Conservation (phyloP, 345 rosid genomes). For the Trapa incisa region DNA sequence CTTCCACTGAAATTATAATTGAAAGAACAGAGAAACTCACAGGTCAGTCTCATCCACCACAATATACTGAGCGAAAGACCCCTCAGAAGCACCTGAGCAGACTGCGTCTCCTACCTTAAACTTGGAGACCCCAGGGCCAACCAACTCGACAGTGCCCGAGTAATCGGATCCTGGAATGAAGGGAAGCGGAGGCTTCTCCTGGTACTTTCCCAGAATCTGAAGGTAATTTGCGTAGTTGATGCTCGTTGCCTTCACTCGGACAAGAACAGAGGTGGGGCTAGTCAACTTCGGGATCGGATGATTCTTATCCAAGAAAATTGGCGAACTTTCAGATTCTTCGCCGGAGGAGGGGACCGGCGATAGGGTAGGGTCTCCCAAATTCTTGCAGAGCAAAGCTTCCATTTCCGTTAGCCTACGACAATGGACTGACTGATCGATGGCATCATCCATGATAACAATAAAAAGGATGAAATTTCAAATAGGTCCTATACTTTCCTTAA, state of each 20-base stretch:
- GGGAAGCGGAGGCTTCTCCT: constrained; percentile 71
- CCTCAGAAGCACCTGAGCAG: constrained; percentile 50
- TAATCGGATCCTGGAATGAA: constrained; percentile 92
- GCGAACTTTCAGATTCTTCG: constrained; percentile 24
- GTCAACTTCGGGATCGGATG: constrained; percentile 50
- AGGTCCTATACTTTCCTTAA: too few relatives aligned
- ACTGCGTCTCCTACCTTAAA: constrained; percentile 71
- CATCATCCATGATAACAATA: neutral
- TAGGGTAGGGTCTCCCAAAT: constrained; percentile 55
- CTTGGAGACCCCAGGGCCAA: constrained; percentile 47
- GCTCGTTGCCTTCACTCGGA: constrained; percentile 83
- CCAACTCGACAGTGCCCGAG: constrained; percentile 57
- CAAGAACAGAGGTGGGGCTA: constrained; percentile 52
- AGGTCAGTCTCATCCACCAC: constrained; percentile 59
- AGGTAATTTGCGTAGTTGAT: constrained; percentile 89
- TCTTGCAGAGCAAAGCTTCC: constrained; percentile 80
- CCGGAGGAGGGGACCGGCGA: constrained; percentile 12
- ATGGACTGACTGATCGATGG: neutral
- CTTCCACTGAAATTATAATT: neutral
- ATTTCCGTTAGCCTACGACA: constrained; percentile 13
- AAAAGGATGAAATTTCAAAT: too few relatives aligned
- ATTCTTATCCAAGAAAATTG: constrained; percentile 31
- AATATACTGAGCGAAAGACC: constrained; percentile 79
- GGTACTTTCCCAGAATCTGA: constrained; percentile 79
- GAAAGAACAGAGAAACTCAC: constrained; percentile 14